phyloP scores from a whole-genome alignment of 2,329 filamentous ascomycete genomes.

The Simplicillium aogashimaense region DNA sequence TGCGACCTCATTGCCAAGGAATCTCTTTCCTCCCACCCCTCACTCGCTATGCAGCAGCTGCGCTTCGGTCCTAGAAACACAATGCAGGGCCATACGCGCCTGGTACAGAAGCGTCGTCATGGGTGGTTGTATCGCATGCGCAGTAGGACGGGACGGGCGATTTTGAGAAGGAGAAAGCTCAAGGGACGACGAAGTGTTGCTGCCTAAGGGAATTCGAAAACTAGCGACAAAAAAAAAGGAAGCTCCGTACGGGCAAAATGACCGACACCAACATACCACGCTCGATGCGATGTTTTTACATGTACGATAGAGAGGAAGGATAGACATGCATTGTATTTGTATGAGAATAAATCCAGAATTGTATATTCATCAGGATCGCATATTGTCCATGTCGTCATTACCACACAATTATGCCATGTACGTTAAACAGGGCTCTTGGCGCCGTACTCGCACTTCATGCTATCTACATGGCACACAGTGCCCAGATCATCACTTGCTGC shows the following conservation, averaged over 20 bases:
- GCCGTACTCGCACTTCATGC: constrained; percentile 16
- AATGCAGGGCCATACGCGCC: constrained; percentile 42
- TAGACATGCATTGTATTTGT: no score
- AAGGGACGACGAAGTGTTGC: constrained; percentile 41
- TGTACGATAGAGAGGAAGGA: no score
- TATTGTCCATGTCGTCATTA: no score
- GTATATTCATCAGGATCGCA: no score
- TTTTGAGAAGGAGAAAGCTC: constrained; percentile 36
- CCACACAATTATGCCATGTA: constrained; percentile 19
- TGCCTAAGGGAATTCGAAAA: constrained; percentile 9
- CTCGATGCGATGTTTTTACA: no score
- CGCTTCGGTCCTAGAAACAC: constrained; percentile 50
- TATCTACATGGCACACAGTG: constrained; percentile 18
- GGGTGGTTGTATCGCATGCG: constrained; percentile 44
- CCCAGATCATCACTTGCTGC: constrained; percentile 23
- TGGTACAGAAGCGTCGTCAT: constrained; percentile 49
- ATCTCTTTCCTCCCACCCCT: constrained; percentile 42
- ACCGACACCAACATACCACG: no score
- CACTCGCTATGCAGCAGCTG: constrained; percentile 38
- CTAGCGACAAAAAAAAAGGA: no score
- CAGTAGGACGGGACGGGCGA: constrained; percentile 41
- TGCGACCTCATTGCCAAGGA: constrained; percentile 33
- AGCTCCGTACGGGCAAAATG: no score
- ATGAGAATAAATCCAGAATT: no score
- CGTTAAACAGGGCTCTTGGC: constrained; percentile 6